phyloP scores from a whole-genome alignment of 75 land plant genomes.

The Cryptomeria japonica region DNA sequence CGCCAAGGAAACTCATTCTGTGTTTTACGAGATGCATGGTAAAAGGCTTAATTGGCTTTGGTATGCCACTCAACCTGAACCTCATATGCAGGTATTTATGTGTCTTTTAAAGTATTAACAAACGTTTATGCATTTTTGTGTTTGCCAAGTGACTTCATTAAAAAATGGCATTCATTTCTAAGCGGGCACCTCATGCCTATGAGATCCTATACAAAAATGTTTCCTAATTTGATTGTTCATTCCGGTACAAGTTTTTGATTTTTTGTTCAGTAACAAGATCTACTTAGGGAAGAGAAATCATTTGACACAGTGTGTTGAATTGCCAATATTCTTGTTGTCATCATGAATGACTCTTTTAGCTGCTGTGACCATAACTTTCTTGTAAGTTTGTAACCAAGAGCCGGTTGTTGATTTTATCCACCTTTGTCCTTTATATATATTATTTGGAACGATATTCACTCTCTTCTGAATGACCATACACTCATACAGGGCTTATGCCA shows the following conservation, averaged over 20 bases:
- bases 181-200: background rate
- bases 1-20: conserved; percentile 53
- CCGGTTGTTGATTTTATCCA: background rate
- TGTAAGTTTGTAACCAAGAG: background rate
- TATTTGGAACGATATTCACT: background rate
- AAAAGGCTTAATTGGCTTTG: conserved; percentile 81
- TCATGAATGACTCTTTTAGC: background rate
- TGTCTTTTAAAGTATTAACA: background rate
- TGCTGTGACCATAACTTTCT: background rate
- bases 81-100: conserved; percentile 52
- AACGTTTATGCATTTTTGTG: background rate
- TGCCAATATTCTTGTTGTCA: background rate
- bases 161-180: background rate
- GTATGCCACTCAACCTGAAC: conserved; percentile 78
- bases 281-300: background rate
- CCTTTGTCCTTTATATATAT: background rate
- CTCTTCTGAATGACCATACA: background rate
- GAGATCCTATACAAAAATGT: background rate
- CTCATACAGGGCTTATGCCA: background rate
- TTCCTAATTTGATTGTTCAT: background rate
- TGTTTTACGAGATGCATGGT: conserved; percentile 61
- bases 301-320: background rate
- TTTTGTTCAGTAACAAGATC: background rate
- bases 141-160: background rate
- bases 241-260: background rate